Percentiles rank a stretch among this genome's conserved stretches.
phyloP scores from a whole-genome alignment of 805 yeast genomes.

The Cyberlindnera euphorbiae region DNA sequence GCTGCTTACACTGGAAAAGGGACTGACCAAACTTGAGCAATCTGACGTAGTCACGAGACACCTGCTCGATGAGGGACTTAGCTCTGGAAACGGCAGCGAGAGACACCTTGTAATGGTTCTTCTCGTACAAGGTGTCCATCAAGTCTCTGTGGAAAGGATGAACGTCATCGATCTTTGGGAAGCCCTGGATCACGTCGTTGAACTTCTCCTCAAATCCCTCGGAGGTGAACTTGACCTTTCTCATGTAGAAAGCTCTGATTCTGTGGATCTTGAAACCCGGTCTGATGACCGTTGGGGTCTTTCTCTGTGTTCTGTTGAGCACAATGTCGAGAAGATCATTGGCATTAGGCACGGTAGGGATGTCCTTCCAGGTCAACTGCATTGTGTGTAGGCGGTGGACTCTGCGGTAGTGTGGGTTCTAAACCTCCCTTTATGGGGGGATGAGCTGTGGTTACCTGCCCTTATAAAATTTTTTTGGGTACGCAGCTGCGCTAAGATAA shows the following conservation, averaged over 20 bases:
- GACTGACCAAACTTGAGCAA: slow-evolving; percentile 96
- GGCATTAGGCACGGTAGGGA: slow-evolving; percentile 88
- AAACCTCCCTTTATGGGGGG: too few relatives aligned
- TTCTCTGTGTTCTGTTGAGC: slow-evolving; percentile 95
- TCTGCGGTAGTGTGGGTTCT: too few relatives aligned
- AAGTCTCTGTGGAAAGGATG: slow-evolving; percentile 98
- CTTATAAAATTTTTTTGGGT: slow-evolving; percentile 8
- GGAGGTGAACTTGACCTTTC: slow-evolving; percentile 93
- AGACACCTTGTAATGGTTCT: slow-evolving; percentile 96
- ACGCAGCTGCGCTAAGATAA: not conserved
- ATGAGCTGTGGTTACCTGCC: not conserved
- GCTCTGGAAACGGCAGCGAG: slow-evolving; percentile 93
- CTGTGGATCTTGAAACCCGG: slow-evolving; percentile 95
- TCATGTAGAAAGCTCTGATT: slow-evolving; percentile 95
- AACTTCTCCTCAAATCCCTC: slow-evolving; percentile 95
- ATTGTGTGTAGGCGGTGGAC: slow-evolving; percentile 35
- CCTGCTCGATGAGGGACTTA: slow-evolving; percentile 91
- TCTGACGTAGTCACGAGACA: slow-evolving; percentile 90
- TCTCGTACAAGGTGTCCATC: slow-evolving; percentile 96
- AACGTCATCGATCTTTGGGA: slow-evolving; percentile 94
- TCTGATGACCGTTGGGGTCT: slow-evolving; percentile 98
- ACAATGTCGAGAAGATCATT: slow-evolving; percentile 95
- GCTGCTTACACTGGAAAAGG: slow-evolving; percentile 95
- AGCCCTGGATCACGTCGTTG: slow-evolving; percentile 76
- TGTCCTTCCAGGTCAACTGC: slow-evolving; percentile 99